Evolutionary conservation across 139 green algal species (phyloP), one percentile per base, ranked within the genome.

Genomic region (Tetratostichococcus sp.): DNA sequence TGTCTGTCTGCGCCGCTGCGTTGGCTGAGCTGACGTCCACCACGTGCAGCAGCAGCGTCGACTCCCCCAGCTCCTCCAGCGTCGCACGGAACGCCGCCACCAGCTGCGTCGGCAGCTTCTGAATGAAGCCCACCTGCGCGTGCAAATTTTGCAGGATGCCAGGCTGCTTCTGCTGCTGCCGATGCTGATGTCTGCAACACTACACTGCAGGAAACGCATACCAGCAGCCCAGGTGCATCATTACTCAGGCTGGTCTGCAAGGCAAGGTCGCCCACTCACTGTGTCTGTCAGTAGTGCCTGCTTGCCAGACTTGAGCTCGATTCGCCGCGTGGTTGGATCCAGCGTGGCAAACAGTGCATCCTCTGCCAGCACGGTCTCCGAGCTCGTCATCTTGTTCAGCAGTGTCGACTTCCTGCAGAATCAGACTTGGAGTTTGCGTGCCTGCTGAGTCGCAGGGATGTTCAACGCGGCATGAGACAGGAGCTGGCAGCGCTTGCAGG

Each of bases 261-360:
- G n/a, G n/a, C n/a, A n/a, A n/a, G n/a, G n/a, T n/a, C n/a, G n/a
- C n/a, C 22, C 96, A 0, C 94, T 94, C 58, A 98, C 94, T 0
- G 96, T 99, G 85, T 99, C 96, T 11, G 82, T 92, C 26, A 99
- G 31, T n/a, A 99, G 85, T 23, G 80, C 71, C 74, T 83, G 74
- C 74, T 93, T 88, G 68, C 94, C 94, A 30, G 83, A 87, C 6
- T 86, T 83, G 57, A 97, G 79, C 62, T 81, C 65, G 35, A 98
- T 58, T 14, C 90, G 86, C 30, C 96, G 82, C 1, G 94, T 98
- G 32, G 93, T 98, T 43, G 96, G 95, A 84, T 99, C 96, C 39
- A 99, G 91, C 2, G 96, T 99, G 26, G 95, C 96, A 84, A 99
- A 99, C 35, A 99, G 92, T 78, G 94, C 89, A 86, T 99, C 94